phyloP scores from a whole-genome alignment of 2,329 filamentous ascomycete species.

The Chaetomiaceae sp. region DNA sequence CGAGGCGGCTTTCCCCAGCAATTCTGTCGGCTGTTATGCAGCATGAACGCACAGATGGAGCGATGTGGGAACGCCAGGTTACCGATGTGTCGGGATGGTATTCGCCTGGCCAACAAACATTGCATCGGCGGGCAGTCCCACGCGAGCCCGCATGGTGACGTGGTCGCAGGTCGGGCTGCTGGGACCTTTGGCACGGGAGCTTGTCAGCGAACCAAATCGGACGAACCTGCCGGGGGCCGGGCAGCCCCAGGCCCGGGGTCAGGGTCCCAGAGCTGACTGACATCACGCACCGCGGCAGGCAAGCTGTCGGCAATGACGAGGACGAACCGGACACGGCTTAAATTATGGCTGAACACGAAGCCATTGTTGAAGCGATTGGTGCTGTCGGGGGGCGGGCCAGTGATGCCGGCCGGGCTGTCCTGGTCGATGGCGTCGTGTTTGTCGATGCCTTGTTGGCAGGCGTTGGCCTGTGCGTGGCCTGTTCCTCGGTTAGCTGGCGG shows the following conservation, averaged over 20 bases:
- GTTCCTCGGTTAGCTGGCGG: not conserved
- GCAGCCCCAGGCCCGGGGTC: not conserved
- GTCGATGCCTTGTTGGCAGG: not conserved
- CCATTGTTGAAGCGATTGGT: too few relatives aligned
- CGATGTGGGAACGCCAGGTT: not conserved
- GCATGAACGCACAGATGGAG: too few relatives aligned
- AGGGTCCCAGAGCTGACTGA: constrained; percentile 3
- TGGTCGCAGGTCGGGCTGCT: constrained; percentile 16
- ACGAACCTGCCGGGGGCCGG: not conserved
- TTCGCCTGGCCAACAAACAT: constrained; percentile 17
- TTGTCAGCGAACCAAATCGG: constrained; percentile 12
- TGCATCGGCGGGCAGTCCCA: constrained; percentile 16
- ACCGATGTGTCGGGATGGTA: constrained; percentile 21
- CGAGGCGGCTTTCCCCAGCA: not conserved
- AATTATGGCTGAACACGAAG: constrained; percentile 7
- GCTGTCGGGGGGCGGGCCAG: not conserved
- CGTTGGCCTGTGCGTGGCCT: not conserved
- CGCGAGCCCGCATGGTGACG: constrained; percentile 23
- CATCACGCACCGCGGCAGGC: too few relatives aligned
- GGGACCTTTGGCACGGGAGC: constrained; percentile 1
- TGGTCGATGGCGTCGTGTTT: not conserved
- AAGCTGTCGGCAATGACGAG: too few relatives aligned
- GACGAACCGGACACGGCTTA: too few relatives aligned
- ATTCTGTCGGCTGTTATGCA: not conserved
- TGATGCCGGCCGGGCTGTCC: constrained; percentile 1